Evolutionary conservation across 1,284 basidiomycete species (phyloP).

Genomic region (Salmacisia buchloeana): DNA sequence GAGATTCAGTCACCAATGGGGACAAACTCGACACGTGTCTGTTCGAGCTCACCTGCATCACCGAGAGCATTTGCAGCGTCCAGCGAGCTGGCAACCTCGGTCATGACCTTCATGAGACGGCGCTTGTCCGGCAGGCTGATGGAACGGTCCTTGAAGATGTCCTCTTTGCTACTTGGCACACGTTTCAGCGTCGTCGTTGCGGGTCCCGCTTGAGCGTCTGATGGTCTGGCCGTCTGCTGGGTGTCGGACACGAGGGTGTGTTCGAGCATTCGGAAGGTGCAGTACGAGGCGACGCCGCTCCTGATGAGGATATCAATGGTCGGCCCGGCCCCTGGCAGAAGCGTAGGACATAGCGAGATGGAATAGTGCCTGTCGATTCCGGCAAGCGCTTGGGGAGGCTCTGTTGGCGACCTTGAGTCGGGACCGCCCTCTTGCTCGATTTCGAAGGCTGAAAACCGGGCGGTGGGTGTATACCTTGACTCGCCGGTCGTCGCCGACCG

Average conservation of each 20-base stretch:
- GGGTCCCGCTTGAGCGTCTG: not conserved
- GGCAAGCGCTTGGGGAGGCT: slow-evolving; percentile 17
- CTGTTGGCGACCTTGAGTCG: not conserved
- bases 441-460: slow-evolving; percentile 33
- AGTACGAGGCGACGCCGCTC: slow-evolving; percentile 83
- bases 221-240: not conserved
- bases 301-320: slow-evolving; percentile 73
- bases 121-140: slow-evolving; percentile 80
- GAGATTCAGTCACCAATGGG: too few species aligned
- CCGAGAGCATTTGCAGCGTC: not conserved
- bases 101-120: slow-evolving; percentile 81
- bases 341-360: slow-evolving; percentile 72
- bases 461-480: slow-evolving; percentile 18
- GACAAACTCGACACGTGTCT: not conserved
- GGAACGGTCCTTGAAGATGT: slow-evolving; percentile 78
- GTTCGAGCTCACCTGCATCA: not conserved
- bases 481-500: not conserved
- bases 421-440: slow-evolving; percentile 20
- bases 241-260: slow-evolving; percentile 20
- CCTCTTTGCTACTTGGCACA: slow-evolving; percentile 87
- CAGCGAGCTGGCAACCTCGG: not conserved
- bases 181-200: slow-evolving; percentile 3
- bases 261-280: slow-evolving; percentile 81
- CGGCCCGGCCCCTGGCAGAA: slow-evolving; percentile 74
- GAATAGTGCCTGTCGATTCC: slow-evolving; percentile 62